Conservation (phyloP, 148 eudicot genomes). For the Rhododendron mucronatum region DNA sequence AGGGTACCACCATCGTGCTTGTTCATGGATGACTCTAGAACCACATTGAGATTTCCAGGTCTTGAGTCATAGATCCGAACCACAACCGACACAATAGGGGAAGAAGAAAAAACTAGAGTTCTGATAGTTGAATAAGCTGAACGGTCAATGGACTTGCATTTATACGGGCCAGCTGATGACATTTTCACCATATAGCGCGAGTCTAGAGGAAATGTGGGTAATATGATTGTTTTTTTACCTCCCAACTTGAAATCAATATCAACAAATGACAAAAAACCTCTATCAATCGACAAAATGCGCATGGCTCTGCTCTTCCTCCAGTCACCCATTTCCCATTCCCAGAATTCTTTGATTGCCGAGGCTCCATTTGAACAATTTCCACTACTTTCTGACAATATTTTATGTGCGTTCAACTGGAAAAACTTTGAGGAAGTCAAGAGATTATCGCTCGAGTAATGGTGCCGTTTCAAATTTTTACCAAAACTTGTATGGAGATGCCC, state of each 20-base stretch:
- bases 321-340: slow-evolving; percentile 99
- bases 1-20: slow-evolving; percentile 26
- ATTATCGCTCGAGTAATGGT: slow-evolving; percentile 39
- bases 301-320: slow-evolving; percentile 78
- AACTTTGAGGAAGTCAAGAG: slow-evolving; percentile 15
- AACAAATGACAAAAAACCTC: slow-evolving; percentile 71
- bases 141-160: slow-evolving; percentile 31
- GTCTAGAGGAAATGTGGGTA: slow-evolving; percentile 82
- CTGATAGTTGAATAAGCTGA: slow-evolving; percentile 46
- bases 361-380: slow-evolving; percentile 32
- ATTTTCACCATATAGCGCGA: slow-evolving; percentile 57
- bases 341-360: slow-evolving; percentile 46
- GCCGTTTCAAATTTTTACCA: slow-evolving; percentile 81
- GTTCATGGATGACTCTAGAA: slow-evolving; percentile 63
- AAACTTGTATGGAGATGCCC: slow-evolving; percentile 81
- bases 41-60: slow-evolving; percentile 37
- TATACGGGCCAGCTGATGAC: slow-evolving; percentile 33
- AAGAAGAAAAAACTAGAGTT: slow-evolving; percentile 71
- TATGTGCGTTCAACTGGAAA: slow-evolving; percentile 57
- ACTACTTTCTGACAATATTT: slow-evolving; percentile 12
- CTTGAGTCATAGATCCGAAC: slow-evolving; percentile 72
- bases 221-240: slow-evolving; percentile 44
- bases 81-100: slow-evolving; percentile 60
- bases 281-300: slow-evolving; percentile 83
- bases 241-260: slow-evolving; percentile 61